Evolutionary conservation across 148 eudicot species (phyloP).

Genomic region (Vaccinium vitisidaea): DNA sequence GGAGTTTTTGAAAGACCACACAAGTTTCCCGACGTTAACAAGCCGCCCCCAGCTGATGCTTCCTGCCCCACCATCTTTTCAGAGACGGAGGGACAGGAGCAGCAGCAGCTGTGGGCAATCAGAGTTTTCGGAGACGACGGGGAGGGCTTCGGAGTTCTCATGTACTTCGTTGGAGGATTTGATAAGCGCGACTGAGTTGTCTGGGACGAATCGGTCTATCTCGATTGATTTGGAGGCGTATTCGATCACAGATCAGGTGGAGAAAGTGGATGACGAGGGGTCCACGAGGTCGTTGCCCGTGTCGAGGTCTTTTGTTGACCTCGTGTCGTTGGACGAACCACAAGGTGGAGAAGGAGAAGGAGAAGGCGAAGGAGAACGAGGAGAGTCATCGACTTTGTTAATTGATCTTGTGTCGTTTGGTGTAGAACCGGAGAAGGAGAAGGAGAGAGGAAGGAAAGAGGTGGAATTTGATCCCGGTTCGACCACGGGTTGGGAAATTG

Average conservation of each 20-base stretch:
- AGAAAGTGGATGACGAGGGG: constrained; percentile 38
- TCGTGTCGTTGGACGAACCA: background rate
- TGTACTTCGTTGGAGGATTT: constrained; percentile 61
- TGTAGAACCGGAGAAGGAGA: constrained; percentile 21
- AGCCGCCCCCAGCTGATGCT: constrained; percentile 23
- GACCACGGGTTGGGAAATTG: constrained; percentile 36
- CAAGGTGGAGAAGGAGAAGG: background rate
- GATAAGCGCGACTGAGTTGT: constrained; percentile 44
- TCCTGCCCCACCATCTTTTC: constrained; percentile 20
- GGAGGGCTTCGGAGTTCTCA: constrained; percentile 22
- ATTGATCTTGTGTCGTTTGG: constrained; percentile 49
- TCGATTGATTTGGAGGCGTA: constrained; percentile 60
- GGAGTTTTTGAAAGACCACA: constrained; percentile 74
- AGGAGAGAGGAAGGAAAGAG: background rate
- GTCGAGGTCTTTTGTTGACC: background rate
- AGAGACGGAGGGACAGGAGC: background rate
- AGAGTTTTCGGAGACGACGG: constrained; percentile 23
- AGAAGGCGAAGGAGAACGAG: background rate
- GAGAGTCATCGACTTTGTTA: constrained; percentile 13
- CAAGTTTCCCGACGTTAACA: constrained; percentile 45
- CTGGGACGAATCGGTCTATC: constrained; percentile 26
- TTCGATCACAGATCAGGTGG: constrained; percentile 36
- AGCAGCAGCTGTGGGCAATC: constrained; percentile 17
- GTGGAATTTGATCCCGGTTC: constrained; percentile 13
- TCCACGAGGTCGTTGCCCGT: constrained; percentile 51